Percentiles rank a stretch among this genome's conserved stretches.
These are phyloP conservation scores for Hymenoscyphus fructigenus DNA, from an alignment of 2,329 filamentous ascomycete species.

Conservation along the genomic window DNA sequence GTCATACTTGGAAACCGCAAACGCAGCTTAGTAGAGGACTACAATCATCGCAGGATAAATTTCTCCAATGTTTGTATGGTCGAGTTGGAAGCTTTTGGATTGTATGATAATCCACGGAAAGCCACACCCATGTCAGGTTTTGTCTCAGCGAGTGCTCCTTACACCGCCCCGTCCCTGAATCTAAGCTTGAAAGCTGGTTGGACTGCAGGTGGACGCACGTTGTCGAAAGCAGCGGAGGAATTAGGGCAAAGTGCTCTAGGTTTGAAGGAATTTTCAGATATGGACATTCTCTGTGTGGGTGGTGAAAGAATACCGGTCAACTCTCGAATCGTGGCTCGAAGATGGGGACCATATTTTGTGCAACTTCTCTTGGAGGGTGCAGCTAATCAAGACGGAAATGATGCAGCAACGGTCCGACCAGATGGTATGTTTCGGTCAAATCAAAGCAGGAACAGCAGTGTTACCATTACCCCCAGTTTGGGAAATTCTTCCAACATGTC, in stretches of 20 bases:
- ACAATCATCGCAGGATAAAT: constrained; percentile 96
- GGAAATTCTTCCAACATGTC: constrained; percentile 49
- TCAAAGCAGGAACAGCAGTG: constrained; percentile 71
- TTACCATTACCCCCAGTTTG: constrained; percentile 77
- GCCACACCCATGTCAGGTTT: constrained; percentile 77
- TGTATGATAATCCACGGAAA: constrained; percentile 92
- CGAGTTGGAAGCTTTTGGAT: constrained; percentile 92
- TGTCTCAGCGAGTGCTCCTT: constrained; percentile 75
- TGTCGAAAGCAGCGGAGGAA: constrained; percentile 78
- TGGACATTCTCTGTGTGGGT: constrained; percentile 91
- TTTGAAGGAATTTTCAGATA: constrained; percentile 85
- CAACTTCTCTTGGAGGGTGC: constrained; percentile 79
- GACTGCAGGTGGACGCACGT: constrained; percentile 72
- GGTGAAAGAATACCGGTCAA: constrained; percentile 93
- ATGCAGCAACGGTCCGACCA: constrained; percentile 73
- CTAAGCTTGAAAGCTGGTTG: constrained; percentile 53
- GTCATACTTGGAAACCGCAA: constrained; percentile 94
- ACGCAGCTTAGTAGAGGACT: constrained; percentile 91
- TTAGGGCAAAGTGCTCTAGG: constrained; percentile 78
- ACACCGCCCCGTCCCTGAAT: constrained; percentile 50
- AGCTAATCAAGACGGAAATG: constrained; percentile 67
- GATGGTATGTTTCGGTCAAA: constrained; percentile 51
- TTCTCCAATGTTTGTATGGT: constrained; percentile 97
- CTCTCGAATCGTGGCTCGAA: constrained; percentile 78
- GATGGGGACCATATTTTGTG: constrained; percentile 97